phyloP scores from a whole-genome alignment of 768 basidiomycete genomes.

The Mycena vulgaris region DNA sequence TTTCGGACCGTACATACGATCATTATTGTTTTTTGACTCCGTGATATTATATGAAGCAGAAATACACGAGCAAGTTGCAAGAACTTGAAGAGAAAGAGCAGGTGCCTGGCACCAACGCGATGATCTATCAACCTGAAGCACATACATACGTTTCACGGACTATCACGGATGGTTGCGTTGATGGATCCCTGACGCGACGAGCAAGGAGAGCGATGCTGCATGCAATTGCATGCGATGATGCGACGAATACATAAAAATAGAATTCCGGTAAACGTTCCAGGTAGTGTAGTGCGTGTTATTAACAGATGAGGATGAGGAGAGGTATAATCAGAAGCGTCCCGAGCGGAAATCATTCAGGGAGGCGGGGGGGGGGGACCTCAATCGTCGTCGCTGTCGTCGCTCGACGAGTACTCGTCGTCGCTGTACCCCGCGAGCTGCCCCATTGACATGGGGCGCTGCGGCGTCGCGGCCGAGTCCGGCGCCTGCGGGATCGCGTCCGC shows the following conservation, averaged over 20 bases:
- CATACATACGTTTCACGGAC: too few relatives aligned
- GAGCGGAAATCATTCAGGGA: neutral
- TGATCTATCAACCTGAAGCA: too few relatives aligned
- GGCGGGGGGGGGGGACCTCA: conserved; percentile 32
- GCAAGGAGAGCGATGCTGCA: too few relatives aligned
- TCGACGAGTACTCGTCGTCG: conserved; percentile 64
- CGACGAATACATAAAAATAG: conserved; percentile 12
- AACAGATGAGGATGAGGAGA: neutral
- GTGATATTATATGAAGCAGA: too few relatives aligned
- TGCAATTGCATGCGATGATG: neutral
- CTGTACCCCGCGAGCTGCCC: conserved; percentile 62
- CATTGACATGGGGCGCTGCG: conserved; percentile 63
- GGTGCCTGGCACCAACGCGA: too few relatives aligned
- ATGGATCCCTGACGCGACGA: too few relatives aligned
- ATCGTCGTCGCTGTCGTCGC: conserved; percentile 71
- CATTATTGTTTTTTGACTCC: too few relatives aligned
- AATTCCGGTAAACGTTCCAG: neutral
- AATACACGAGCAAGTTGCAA: too few relatives aligned
- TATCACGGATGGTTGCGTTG: too few relatives aligned
- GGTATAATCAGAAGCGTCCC: neutral
- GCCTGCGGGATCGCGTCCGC: conserved; percentile 58
- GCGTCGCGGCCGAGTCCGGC: conserved; percentile 42
- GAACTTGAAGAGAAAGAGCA: too few relatives aligned
- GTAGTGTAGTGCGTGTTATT: conserved; percentile 15
- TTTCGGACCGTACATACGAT: too few relatives aligned